Conservation (phyloP, 2,329 filamentous ascomycete genomes). For the Botryotinia narcissicola region DNA sequence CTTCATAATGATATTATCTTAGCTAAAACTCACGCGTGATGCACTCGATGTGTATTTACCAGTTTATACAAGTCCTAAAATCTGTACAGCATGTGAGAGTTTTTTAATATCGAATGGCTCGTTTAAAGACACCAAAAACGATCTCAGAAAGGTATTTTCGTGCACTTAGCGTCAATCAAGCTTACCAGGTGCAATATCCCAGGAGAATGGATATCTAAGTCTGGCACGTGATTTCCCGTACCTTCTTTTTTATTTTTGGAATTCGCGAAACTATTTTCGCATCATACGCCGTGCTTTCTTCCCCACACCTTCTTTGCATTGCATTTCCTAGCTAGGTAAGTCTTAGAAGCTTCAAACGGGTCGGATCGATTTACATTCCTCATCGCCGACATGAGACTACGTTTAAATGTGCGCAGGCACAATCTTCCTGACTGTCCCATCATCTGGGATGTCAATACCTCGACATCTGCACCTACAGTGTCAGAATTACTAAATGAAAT, state of each 20-base stretch:
- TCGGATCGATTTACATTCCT: conserved; percentile 19
- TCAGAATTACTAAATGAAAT: conserved; percentile 74
- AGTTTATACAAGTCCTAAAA: not conserved
- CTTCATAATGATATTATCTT: conserved; percentile 16
- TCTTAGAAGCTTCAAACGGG: not conserved
- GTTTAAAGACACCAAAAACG: not conserved
- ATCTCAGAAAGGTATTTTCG: no score
- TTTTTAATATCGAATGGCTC: not conserved
- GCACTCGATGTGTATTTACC: not conserved
- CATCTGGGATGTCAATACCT: conserved; percentile 61
- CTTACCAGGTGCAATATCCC: not conserved
- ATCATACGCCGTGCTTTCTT: not conserved
- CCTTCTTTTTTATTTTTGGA: conserved; percentile 1
- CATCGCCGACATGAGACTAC: conserved; percentile 61
- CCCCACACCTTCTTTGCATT: conserved; percentile 10
- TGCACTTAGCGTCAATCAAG: not conserved
- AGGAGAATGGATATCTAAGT: not conserved
- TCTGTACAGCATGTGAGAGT: not conserved
- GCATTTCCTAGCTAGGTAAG: not conserved
- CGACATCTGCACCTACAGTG: conserved; percentile 59
- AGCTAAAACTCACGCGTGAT: not conserved
- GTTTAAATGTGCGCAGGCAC: conserved; percentile 70
- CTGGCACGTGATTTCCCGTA: conserved; percentile 7
- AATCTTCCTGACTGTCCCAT: conserved; percentile 69
- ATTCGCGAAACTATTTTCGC: conserved; percentile 13